Evolutionary conservation across 345 rosid species (phyloP).

Genomic region (Salix suchowensis): DNA sequence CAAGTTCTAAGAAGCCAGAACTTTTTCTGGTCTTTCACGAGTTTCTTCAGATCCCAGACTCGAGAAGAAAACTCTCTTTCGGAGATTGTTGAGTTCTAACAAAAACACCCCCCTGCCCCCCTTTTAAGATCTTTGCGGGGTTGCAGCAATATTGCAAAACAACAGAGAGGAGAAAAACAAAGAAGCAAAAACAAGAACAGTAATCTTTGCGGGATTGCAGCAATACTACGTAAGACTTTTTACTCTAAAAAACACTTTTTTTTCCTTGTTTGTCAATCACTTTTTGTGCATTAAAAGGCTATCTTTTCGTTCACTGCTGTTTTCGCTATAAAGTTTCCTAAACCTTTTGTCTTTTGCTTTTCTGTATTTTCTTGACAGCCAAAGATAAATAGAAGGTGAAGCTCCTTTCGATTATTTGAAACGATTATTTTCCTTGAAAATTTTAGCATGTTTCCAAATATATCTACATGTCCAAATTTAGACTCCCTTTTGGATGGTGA

Average conservation of each 20-base stretch:
- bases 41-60: neutral
- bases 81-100: neutral
- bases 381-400: neutral
- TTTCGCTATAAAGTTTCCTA: neutral
- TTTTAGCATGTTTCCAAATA: neutral
- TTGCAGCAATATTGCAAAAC: neutral
- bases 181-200: neutral
- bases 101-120: neutral
- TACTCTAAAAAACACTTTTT: neutral
- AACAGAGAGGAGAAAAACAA: neutral
- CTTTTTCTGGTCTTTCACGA: neutral
- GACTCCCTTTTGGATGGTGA: neutral
- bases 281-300: neutral
- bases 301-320: neutral
- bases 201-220: neutral
- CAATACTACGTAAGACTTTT: neutral
- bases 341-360: neutral
- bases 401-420: neutral
- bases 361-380: neutral
- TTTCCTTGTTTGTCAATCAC: neutral
- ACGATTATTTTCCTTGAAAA: neutral
- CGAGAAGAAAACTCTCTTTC: neutral
- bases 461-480: neutral
- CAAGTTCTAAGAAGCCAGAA: neutral
- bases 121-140: neutral